Conservation (phyloP, 129 eudicot genomes). For the Ambrosia trifida region DNA sequence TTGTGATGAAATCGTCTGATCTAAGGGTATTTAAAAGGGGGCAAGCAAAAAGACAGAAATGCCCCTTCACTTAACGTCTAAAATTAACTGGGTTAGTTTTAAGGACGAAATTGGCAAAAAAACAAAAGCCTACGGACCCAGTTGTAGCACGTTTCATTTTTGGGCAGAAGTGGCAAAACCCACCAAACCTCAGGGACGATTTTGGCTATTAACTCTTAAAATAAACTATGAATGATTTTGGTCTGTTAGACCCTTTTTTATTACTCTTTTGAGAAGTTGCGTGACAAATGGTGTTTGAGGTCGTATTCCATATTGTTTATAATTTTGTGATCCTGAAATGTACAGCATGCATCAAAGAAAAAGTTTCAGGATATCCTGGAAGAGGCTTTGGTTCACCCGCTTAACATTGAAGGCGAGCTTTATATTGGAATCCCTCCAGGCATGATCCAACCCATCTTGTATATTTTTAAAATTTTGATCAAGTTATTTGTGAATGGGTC, state of each 20-base stretch:
- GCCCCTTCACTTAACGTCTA: too few relatives aligned
- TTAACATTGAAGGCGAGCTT: constrained; percentile 74
- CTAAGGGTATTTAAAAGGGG: too few relatives aligned
- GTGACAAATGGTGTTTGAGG: constrained; percentile 1
- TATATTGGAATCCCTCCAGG: constrained; percentile 97
- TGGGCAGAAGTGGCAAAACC: too few relatives aligned
- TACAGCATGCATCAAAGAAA: constrained; percentile 76
- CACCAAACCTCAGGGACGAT: too few relatives aligned
- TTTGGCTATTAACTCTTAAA: too few relatives aligned
- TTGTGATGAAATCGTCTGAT: too few relatives aligned
- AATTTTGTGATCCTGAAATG: constrained; percentile 1
- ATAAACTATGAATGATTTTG: not conserved
- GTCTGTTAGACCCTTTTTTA: not conserved
- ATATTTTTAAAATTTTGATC: not conserved
- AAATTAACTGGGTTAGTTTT: too few relatives aligned
- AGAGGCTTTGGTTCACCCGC: constrained; percentile 76
- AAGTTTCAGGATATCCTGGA: constrained; percentile 86
- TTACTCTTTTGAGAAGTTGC: not conserved
- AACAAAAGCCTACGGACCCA: too few relatives aligned
- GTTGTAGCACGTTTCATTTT: too few relatives aligned
- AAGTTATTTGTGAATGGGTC: not conserved
- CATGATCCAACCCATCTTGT: constrained; percentile 31
- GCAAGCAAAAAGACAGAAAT: too few relatives aligned
- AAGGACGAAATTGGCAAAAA: too few relatives aligned
- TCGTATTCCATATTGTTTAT: constrained; percentile 6